These are phyloP conservation scores for Boletellus ananiceps DNA, from an alignment of 768 basidiomycete species.

Conservation along the genomic window DNA sequence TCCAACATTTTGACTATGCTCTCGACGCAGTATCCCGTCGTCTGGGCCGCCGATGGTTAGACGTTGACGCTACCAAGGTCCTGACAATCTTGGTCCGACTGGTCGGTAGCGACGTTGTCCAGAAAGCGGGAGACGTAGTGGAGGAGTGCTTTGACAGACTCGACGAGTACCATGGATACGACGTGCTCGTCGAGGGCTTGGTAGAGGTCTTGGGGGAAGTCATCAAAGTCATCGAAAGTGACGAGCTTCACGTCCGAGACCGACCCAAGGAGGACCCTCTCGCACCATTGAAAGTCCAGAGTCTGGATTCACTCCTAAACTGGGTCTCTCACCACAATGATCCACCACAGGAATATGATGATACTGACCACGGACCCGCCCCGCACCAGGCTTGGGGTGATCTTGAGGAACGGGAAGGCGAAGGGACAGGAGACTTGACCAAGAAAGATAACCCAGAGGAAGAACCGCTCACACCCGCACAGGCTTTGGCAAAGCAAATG, in stretches of 20 bases:
- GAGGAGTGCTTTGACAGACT: slow-evolving; percentile 97
- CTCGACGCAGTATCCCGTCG: slow-evolving; percentile 86
- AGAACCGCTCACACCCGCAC: slow-evolving; percentile 59
- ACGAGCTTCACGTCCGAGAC: slow-evolving; percentile 34
- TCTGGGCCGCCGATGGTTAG: slow-evolving; percentile 75
- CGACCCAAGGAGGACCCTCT: slow-evolving; percentile 18
- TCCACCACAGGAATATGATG: slow-evolving; percentile 34
- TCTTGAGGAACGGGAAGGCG: slow-evolving; percentile 22
- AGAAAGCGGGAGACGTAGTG: slow-evolving; percentile 88
- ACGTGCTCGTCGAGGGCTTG: slow-evolving; percentile 77
- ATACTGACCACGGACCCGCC: slow-evolving; percentile 52
- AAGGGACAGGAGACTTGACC: slow-evolving; percentile 18
- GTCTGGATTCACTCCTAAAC: slow-evolving; percentile 49
- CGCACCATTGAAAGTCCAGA: slow-evolving; percentile 26
- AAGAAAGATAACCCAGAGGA: slow-evolving; percentile 26
- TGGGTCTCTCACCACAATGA: slow-evolving; percentile 58
- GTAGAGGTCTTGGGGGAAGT: slow-evolving; percentile 86
- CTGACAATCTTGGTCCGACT: slow-evolving; percentile 80
- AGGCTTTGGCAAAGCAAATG: slow-evolving; percentile 78
- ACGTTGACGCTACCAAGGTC: slow-evolving; percentile 86
- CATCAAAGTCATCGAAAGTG: slow-evolving; percentile 66
- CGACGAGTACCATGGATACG: slow-evolving; percentile 95
- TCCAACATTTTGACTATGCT: slow-evolving; percentile 96
- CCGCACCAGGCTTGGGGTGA: slow-evolving; percentile 58
- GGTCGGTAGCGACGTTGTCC: slow-evolving; percentile 82